phyloP scores from a whole-genome alignment of 2,329 filamentous ascomycete genomes.

The Ophiostoma sp. region DNA sequence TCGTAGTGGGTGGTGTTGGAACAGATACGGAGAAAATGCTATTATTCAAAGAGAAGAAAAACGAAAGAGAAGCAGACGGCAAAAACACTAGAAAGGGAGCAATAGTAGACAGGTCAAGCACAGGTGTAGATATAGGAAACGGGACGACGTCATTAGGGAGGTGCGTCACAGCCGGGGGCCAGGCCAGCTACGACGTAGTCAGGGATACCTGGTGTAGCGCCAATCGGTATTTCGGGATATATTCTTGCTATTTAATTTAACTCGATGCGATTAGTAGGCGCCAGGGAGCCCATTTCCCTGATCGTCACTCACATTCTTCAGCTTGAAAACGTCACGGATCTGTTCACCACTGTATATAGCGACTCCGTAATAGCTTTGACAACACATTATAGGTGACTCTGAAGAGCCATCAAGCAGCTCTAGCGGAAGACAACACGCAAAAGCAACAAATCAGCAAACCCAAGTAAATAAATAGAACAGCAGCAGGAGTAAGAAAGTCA shows the following conservation, averaged over 20 bases:
- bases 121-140: not conserved
- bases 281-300: not conserved
- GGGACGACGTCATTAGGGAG: constrained; percentile 3
- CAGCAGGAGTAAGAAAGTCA: not conserved
- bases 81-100: not conserved
- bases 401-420: not conserved
- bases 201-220: not conserved
- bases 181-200: constrained; percentile 9
- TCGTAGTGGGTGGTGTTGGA: constrained; percentile 29
- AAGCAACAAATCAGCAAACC: not conserved
- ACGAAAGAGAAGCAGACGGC: not conserved
- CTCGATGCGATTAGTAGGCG: not conserved
- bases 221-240: not conserved
- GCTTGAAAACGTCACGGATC: not conserved
- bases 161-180: constrained; percentile 7
- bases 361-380: not conserved
- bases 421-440: not conserved
- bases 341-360: not conserved
- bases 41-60: not conserved
- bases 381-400: not conserved
- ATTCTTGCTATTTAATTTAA: constrained; percentile 10
- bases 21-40: not conserved
- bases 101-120: not conserved
- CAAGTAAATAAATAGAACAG: not conserved
- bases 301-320: constrained; percentile 8